Base-by-base conservation (phyloP, 2,329 filamentous ascomycete species). In the Alternaria viburni region DNA sequence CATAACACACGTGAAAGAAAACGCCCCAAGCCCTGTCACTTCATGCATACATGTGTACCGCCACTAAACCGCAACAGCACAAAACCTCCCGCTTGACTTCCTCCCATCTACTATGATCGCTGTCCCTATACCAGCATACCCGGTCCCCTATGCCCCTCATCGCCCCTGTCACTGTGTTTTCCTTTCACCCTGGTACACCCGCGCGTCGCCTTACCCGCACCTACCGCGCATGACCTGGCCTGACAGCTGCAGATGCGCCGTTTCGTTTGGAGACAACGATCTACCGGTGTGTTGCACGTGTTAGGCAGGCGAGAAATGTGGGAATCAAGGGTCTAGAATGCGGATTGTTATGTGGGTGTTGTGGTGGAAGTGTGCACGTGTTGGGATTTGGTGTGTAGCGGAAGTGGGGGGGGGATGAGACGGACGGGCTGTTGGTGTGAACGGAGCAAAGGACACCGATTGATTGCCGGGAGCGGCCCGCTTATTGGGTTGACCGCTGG, bases 171-270 rank as follows among this genome's bases (percentile, higher is more conserved):
- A 17, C 36, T 41, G 36, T 46, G 17, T 41, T 28, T 26, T 19
- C 36, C 36, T 17, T 41, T 41, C 36, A 41, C 36, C 36, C 36
- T 54, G 8, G 23, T 21, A 52, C 28, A 36, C 15, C 23, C 26
- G 41, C 57, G 46, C 54, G 50, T 23, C 57, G 61, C 61, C 61
- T 51, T 63, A 63, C 61, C 61, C 61, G 61, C 61, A 63, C 45
- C 45, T 60, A 52, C 50, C 57, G 57, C 56, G 57, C 61, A 63
- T 60, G 61, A 56, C 52, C 44, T 26, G 15, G 36, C 15, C 36
- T 41, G 36, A 41, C 36, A 41, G n/a, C 36, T 41, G 36, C 26
- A 21, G 7, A 47, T 23, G 45, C 36, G 36, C 36, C 36, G 36
- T 41, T 41, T 41, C 36, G n/a, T 41, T 41, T 41, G 36, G 36